These are phyloP conservation scores for Fonsecaea pedrosoi DNA, from an alignment of 2,329 filamentous ascomycete genomes.

Conservation along the genomic window DNA sequence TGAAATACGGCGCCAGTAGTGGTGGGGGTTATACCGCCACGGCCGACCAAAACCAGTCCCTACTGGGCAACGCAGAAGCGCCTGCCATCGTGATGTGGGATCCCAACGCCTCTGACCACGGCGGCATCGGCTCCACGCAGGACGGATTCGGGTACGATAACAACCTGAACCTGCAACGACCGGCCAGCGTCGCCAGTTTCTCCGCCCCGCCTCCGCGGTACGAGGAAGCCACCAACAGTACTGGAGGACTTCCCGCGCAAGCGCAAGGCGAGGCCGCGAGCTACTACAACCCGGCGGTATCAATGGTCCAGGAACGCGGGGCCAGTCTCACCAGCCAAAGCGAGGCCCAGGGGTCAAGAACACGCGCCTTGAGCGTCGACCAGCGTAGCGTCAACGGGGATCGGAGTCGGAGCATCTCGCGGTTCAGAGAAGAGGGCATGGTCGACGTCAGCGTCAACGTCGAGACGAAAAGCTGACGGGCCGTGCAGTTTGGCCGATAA, in stretches of 20 bases:
- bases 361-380: slow-evolving; percentile 10
- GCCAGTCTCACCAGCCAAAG: slow-evolving; percentile 13
- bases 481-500: too few species aligned
- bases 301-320: slow-evolving; percentile 12
- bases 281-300: slow-evolving; percentile 16
- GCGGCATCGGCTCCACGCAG: slow-evolving; percentile 20
- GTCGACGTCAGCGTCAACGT: slow-evolving; percentile 8
- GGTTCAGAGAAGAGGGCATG: slow-evolving; percentile 28
- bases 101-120: neutral
- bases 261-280: slow-evolving; percentile 22
- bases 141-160: slow-evolving; percentile 27
- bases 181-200: slow-evolving; percentile 24
- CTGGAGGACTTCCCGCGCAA: neutral
- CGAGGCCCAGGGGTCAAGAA: slow-evolving; percentile 5
- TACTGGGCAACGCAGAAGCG: slow-evolving; percentile 18
- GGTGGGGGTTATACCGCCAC: slow-evolving; percentile 17
- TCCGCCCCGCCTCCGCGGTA: slow-evolving; percentile 28
- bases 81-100: slow-evolving; percentile 26
- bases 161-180: slow-evolving; percentile 23
- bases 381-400: slow-evolving; percentile 16
- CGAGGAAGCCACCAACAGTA: slow-evolving; percentile 23
- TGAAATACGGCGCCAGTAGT: slow-evolving; percentile 12
- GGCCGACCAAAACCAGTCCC: slow-evolving; percentile 23
- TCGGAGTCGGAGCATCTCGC: slow-evolving; percentile 21
- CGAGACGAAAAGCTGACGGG: neutral